Evolutionary conservation across 371 early-diverging fungal genomes (phyloP), one percentile per base, ranked within the genome.

Genomic region (Mortierella sp.): DNA sequence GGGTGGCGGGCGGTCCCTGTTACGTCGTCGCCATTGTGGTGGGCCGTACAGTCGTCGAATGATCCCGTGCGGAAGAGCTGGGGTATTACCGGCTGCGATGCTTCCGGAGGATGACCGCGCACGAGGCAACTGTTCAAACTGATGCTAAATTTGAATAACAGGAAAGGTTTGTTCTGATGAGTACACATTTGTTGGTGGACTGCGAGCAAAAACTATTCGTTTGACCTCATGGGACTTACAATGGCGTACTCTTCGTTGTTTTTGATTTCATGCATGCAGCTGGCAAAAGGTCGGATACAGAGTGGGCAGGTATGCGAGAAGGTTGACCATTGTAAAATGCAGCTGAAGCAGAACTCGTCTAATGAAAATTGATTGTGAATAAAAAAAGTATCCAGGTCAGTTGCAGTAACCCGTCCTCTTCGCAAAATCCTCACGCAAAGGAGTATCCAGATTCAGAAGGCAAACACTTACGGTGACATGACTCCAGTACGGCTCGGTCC

Each of bases 291-390:
- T 34, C 68, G 80, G 31, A 82, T 55, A 31, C 86, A 86, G 9
- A 86, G 80, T 2, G 86, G 86, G 24, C 83, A 86, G 11, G 86
- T 77, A 34, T 65, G 83, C 10, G 86, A 74, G 47, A 86, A 47
- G 54, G 75, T 73, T 19, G 80, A 77, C 83, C 83, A 86, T 42
- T 86, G 83, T 5, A 80, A 24, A 14, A 86, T 77, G 54, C 86
- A 82, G 31, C 72, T 73, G 44, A 80, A 80, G 68, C 83, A 82
- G 52, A 86, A 86, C 19, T 82, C 82, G 45, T 86, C 85, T 84
- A 74, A 14, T 8, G 47, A 52, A 21, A 16, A 45, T n/a, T 3
- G 28, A 19, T 55, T 34, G 26, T 57, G 1, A 47, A 38, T 16
- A 52, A 38, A 48, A 50, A 11, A 13, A 14, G 16, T 63, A 19